Base-by-base conservation (phyloP, 441 rosid genomes). In the Caryocar brasiliense region DNA sequence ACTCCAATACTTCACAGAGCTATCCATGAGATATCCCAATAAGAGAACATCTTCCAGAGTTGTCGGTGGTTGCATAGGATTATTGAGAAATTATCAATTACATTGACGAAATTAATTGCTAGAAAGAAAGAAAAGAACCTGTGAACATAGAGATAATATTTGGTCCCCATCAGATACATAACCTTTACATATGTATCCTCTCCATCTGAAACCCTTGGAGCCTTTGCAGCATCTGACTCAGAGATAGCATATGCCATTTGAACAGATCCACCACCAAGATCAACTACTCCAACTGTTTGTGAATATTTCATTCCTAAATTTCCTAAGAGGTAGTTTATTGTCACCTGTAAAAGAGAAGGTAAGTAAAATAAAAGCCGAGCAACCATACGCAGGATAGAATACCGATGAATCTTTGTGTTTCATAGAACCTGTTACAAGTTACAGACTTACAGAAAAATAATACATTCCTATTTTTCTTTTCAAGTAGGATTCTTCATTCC, bases 251-350 rank as follows among this genome's bases (percentile, higher is more conserved):
- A 92, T 22, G 99, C 97, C 99, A 92, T 92, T 67, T 92, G 99
- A 65, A 92, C 97, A 52, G 99, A 92, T 18, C 99, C 99, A 42
- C 99, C 99, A 38, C 99, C 99, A 59, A 92, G 97, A 75, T 92
- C 99, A 66, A 88, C 94, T 40, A 92, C 94, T 65, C 99, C 99
- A 69, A 92, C 95, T 14, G 99, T 88, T 20, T 81, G 62, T 14
- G 81, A 60, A 69, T 82, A 86, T 29, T 77, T 62, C 66, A 67
- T 78, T 38, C 99, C 95, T 67, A 92, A 57, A 36, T 77, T 82
- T 48, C 82, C 86, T 62, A 83, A 63, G 46, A 92, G 75, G 65
- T 83, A 88, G 68, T 92, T 92, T 41, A 92, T 83, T 5, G 99
- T 92, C 58, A 92, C 97, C 99, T 87, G 73, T 53, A 66, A 61